Base-by-base conservation (phyloP, 306 rosid genomes). In the Trifolium pratense region DNA sequence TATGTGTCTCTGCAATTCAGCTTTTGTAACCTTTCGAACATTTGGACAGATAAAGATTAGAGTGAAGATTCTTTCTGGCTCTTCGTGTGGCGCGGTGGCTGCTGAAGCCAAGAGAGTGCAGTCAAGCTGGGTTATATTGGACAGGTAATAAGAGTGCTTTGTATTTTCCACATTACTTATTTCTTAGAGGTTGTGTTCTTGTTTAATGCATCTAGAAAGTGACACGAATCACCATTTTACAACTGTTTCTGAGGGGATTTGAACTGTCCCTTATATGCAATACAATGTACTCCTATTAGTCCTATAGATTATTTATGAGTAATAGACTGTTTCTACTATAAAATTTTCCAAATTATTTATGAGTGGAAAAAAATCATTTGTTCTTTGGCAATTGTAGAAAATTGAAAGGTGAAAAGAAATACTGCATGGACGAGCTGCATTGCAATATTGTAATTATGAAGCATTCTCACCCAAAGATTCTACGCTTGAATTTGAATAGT, bases 121-220 rank as follows among this genome's bases (percentile, higher is more conserved):
- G 58, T 84, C 99, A 84, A 94, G 88, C 86, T 94, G 99, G 99
- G 91, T 94, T 76, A 87, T 94, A 70, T 80, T 94, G 86, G 99
- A 94, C 60, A 91, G 76, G 99, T 94, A 91, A 84, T 83, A 66
- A 18, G 9, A 84, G 16, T 66, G 45, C 46, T 75, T 63, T 72
- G 48, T 62, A 45, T 83, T 69, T 62, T 66, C 29, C 72, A 42
- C 34, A 37, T 68, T 70, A 29, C 32, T 29, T 29, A 40, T 39
- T 82, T 69, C 46, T 68, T 80, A 73, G 45, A 45, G 26, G 51
- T 15, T 57, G 56, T 20, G 5, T 78, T 66, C 37, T 73, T 66
- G 69, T 72, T 48, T 62, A 58, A 74, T 17, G 67, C 39, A 29
- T 78, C 17, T 66, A 17, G 69, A 62, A 65, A n/a, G 43, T 64